Evolutionary conservation across 2,329 filamentous ascomycete species (phyloP), one percentile per base, ranked within the genome.

Genomic region (Rhynchosporium agropyri): DNA sequence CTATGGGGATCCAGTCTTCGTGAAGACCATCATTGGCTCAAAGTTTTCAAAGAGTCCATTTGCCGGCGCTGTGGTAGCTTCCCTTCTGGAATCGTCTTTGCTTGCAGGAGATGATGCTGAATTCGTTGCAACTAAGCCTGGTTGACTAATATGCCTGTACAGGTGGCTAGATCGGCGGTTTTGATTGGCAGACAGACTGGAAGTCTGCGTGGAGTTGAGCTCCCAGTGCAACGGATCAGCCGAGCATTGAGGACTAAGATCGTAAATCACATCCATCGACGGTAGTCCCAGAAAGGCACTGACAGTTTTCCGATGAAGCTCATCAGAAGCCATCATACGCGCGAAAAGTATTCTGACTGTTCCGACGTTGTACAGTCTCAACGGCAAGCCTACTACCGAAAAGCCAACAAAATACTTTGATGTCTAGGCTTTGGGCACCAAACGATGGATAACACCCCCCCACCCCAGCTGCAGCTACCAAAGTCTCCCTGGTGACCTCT

Each of bases 41-140:
- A 5, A 46, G 8, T 13, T 20, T 53, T 42, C 36, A 42, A 36
- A 15, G 28, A 33, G 29, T 50, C 48, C 36, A 28, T 7, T 53
- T 38, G n/a, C 6, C 28, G 46, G 33, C 33, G 15, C 33, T 40
- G 10, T 40, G 31, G 33, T 53, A 33, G 36, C 36, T 42, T 42
- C 51, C 51, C 33, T n/a, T 54, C 20, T 54, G 3, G 51, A 54
- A 54, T 12, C 36, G 51, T 33, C 36, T 26, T 40, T 54, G 33
- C 20, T 54, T 54, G 51, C 51, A 42, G 51, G 7, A 54, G 7
- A 28, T 33, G 50, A 54, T 42, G 50, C 50, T 26, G 20, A 28
- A 46, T 4, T n/a, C 43, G 43, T 53, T 54, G 51, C 10, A 5
- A 54, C 38, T 36, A 54, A 42, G 51, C 51, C 38, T 29, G 33